Evolutionary conservation across 257 asterid species (phyloP).

Genomic region (Solanum bulbocastanum): DNA sequence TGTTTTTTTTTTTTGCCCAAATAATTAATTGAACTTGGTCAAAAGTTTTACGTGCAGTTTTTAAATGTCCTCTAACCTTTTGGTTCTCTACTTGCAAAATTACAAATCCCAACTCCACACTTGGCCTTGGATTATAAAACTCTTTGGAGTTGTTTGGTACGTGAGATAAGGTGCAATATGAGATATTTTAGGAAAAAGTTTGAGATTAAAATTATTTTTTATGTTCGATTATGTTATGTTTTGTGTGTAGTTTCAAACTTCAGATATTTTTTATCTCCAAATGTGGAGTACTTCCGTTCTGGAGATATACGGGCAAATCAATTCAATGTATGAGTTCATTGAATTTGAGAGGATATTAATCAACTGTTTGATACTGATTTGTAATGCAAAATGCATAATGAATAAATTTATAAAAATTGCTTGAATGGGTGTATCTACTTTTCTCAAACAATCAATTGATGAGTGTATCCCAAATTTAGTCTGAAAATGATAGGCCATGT

Average conservation of each 20-base stretch:
- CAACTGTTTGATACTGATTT: slow-evolving; percentile 2
- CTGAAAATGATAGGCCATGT: background rate
- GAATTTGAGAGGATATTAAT: background rate
- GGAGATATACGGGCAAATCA: background rate
- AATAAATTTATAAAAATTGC: background rate
- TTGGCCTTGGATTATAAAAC: background rate
- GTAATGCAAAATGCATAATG: background rate
- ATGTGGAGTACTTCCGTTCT: background rate
- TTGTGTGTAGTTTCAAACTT: background rate
- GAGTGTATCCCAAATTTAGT: background rate
- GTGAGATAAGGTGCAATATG: background rate
- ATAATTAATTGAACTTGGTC: background rate
- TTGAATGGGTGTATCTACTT: background rate
- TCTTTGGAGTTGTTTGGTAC: background rate
- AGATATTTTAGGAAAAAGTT: too few species aligned
- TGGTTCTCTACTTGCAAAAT: background rate
- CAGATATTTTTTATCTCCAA: background rate
- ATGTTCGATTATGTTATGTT: background rate
- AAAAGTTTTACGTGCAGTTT: background rate
- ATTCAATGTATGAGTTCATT: background rate
- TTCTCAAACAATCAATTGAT: background rate
- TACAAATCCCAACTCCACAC: background rate
- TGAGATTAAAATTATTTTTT: too few species aligned
- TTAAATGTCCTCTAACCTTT: background rate
- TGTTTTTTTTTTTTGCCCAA: background rate